These are phyloP conservation scores for Hyphodiscus hymeniophilus DNA, from an alignment of 495 filamentous ascomycete genomes.

Conservation along the genomic window DNA sequence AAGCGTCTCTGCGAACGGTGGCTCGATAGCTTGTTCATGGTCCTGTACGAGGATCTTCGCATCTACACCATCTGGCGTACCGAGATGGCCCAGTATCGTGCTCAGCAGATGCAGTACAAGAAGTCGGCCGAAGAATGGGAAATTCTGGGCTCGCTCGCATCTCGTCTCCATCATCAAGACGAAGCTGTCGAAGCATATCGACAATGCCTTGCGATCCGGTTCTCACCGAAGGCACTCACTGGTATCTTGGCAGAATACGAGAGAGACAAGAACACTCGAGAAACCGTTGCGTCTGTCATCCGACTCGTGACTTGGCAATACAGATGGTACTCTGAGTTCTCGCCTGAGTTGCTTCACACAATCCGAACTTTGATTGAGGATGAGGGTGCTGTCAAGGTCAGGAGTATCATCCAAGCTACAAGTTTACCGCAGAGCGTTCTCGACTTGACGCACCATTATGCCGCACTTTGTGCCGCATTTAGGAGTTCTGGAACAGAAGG, in stretches of 20 bases:
- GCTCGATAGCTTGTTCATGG: conserved; percentile 99
- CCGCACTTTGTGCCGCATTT: conserved; percentile 87
- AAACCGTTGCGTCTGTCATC: conserved; percentile 73
- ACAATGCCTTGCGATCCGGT: conserved; percentile 69
- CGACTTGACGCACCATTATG: conserved; percentile 94
- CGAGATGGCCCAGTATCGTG: conserved; percentile 86
- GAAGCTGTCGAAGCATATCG: conserved; percentile 91
- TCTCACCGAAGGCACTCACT: conserved; percentile 82
- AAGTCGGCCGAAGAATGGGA: conserved; percentile 98
- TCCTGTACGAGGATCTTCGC: conserved; percentile 92
- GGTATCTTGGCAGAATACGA: conserved; percentile 73
- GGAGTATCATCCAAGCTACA: conserved; percentile 94
- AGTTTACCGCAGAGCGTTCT: conserved; percentile 86
- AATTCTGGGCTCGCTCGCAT: conserved; percentile 87
- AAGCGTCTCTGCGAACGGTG: conserved; percentile 96
- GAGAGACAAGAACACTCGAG: conserved; percentile 60
- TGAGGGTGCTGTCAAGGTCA: conserved; percentile 93
- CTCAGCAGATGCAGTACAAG: conserved; percentile 85
- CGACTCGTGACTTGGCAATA: conserved; percentile 95
- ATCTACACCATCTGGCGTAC: conserved; percentile 99
- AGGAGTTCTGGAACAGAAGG: conserved; percentile 90
- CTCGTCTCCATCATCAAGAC: conserved; percentile 79
- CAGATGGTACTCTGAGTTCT: conserved; percentile 99
- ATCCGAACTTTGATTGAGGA: conserved; percentile 92
- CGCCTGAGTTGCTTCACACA: conserved; percentile 74